Evolutionary conservation across 768 basidiomycete genomes (phyloP), one percentile per base, ranked within the genome.

Genomic region (Saitozyma podzolica): DNA sequence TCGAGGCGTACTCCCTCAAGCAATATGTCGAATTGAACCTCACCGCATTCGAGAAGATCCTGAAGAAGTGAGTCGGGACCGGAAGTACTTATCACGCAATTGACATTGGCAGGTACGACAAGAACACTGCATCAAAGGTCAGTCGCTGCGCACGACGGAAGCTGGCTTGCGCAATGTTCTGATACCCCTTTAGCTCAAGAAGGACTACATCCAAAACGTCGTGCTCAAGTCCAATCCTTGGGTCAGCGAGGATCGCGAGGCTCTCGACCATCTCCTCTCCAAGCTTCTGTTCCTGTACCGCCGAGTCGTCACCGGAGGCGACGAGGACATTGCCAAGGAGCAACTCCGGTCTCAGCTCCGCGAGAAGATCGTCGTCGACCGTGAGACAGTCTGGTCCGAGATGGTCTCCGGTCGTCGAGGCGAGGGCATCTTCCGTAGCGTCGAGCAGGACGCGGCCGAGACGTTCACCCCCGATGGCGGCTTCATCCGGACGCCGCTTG

Each of bases 21-120:
- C 89, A 91, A 7, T 99, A 92, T 67, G 86, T 92, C 59, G 92
- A 97, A 72, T 82, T 96, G 61, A 98, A 98, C 78, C 85, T 91
- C 76, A 89, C 91, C 0, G 95, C 93, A 0, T 92, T 97, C 81
- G 85, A 91, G 69, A 97, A 97, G 83, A 93, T 95, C 43, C 77
- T 94, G 74, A 97, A 97, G 81, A 97, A 97, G 89, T 92, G 75
- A 61, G 86, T 78, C 40, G 11, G 29, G 0, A 6, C n/a, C 54
- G 14, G 19, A 40, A 40, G 11, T 54, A n/a, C 40, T 29, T 29
- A 41, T 16, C 14, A 37, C 49, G n/a, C 14, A 40, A 47, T 63
- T 63, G 58, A 63, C 48, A n/a, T 61, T 49, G 37, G 54, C 3
- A 92, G 91, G 79, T 95, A 94, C 74, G 93, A 98, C 84, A 98